Percentiles rank a stretch among this genome's conserved stretches.
These are phyloP conservation scores for Globisporangium acanthophoron DNA, from an alignment of 352 stramenopile species.

Conservation along the genomic window DNA sequence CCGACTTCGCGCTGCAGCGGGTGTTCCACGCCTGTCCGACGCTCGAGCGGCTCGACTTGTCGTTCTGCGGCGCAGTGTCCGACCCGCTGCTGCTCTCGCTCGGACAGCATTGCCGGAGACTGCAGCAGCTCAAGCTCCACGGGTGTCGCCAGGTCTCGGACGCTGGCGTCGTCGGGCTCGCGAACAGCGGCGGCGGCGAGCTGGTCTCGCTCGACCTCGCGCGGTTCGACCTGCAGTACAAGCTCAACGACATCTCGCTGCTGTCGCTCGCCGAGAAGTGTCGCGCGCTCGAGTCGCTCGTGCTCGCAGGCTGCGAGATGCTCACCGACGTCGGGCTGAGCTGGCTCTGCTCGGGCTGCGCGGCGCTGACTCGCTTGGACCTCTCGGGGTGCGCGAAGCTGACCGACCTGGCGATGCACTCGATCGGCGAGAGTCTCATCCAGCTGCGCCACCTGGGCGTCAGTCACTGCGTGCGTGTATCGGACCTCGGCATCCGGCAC, in stretches of 20 bases:
- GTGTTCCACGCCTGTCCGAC: conserved; percentile 68
- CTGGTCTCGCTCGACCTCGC: conserved; percentile 77
- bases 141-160: conserved; percentile 88
- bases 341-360: conserved; percentile 84
- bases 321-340: conserved; percentile 90
- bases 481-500: conserved; percentile 47
- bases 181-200: conserved; percentile 48
- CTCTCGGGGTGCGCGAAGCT: conserved; percentile 83
- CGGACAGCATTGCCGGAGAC: conserved; percentile 44
- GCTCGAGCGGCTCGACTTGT: conserved; percentile 74
- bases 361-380: conserved; percentile 78
- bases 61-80: conserved; percentile 68
- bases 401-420: conserved; percentile 81
- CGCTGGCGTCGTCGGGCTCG: conserved; percentile 72
- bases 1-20: conserved; percentile 73
- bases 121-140: conserved; percentile 65
- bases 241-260: conserved; percentile 89
- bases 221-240: conserved; percentile 87
- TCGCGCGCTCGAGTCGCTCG: conserved; percentile 36
- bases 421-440: conserved; percentile 73
- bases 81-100: conserved; percentile 79
- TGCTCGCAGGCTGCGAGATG: conserved; percentile 84
- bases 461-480: conserved; percentile 38
- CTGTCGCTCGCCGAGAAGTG: conserved; percentile 74
- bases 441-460: conserved; percentile 49